Base-by-base conservation (phyloP, 2,329 filamentous ascomycete genomes). In the Lasiodiplodia sp. region DNA sequence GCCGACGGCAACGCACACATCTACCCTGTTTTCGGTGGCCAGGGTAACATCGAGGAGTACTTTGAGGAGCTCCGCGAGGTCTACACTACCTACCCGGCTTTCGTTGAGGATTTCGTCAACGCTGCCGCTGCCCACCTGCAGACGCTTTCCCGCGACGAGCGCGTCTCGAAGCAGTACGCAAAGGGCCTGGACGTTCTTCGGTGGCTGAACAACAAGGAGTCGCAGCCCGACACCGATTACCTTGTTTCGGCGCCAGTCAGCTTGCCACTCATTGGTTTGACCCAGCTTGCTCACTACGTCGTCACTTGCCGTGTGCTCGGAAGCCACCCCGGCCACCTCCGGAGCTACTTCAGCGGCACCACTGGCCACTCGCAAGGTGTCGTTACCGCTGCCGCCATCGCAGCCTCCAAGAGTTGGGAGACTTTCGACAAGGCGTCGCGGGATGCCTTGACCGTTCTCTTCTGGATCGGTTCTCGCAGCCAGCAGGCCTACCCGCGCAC, bases 31-130 rank as follows among this genome's bases (percentile, higher is more conserved):
- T 97, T 98, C 73, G 96, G 96, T 70, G 96, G 96, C 7, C 96
- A 99, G 80, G 96, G 96, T 75, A 99, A 99, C 81, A 98, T 99
- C 72, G 95, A 99, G 82, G 96, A 99, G 83, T 99, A 99, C 83
- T 99, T 99, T 76, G 95, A 99, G 74, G 96, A 99, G 84, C 88
- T 99, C 71, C 90, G 96, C 68, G 92, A 97, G 79, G 88, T 98
- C 69, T 95, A 95, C 84, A 90, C 86, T 75, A 97, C 94, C 69
- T 99, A 99, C 82, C 91, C 92, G 14, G 92, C 92, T 34, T 96
- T 99, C 73, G 89, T 97, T 5, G 91, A 93, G 73, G 93, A 96
- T 72, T 89, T 98, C 72, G 87, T 99, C 76, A 87, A 87, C 34
- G 87, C 90, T 28, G 91, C 94, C 8, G 94, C 96, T 16, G 91